Base-by-base conservation (phyloP, 129 eudicot genomes). In the Sambucus nigra region DNA sequence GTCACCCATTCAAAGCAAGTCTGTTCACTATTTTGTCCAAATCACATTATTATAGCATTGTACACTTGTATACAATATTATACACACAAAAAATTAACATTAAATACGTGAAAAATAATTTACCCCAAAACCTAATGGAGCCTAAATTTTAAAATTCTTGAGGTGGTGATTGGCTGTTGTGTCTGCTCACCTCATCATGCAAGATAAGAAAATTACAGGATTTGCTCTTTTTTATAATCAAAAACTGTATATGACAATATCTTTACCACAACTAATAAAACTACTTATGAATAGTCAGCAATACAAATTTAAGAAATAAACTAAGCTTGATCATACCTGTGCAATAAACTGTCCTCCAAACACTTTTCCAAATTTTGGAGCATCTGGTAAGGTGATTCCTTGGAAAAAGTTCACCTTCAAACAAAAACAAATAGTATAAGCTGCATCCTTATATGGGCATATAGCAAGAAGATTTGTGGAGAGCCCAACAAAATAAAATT, bases 261-360 rank as follows among this genome's bases (percentile, higher is more conserved):
- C 42, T 35, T 7, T 2, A 35, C 13, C 42, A 1, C 13, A 15
- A 35, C 42, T 35, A 35, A 12, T 15, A 35, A 35, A 35, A 35
- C 13, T 29, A 29, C 35, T 29, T 29, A 4, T 29, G 35, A 8
- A 29, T 3, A 29, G n/a, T 5, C 25, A 12, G 51, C 31, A 48
- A 18, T 25, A 58, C 31, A 54, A 25, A 20, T 23, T 31, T 0
- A 55, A 5, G 27, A 39, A 28, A 33, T 20, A 61, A 47, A 44
- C 7, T 41, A 70, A 65, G 69, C 54, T 45, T 12, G 59, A 42
- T 40, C 58, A 56, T 82, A 68, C 99, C 94, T 92, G 99, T 63
- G 96, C 99, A 49, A 92, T 65, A 59, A 92, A 92, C 59, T 92
- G 99, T 46, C 99, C 99, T 55, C 99, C 99, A 73, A 82, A 92